A percentile compares a stretch with the other conserved stretches of the same genome.
Conservation (phyloP, 2,329 filamentous ascomycete species). For the Pseudogymnoascus sp. region DNA sequence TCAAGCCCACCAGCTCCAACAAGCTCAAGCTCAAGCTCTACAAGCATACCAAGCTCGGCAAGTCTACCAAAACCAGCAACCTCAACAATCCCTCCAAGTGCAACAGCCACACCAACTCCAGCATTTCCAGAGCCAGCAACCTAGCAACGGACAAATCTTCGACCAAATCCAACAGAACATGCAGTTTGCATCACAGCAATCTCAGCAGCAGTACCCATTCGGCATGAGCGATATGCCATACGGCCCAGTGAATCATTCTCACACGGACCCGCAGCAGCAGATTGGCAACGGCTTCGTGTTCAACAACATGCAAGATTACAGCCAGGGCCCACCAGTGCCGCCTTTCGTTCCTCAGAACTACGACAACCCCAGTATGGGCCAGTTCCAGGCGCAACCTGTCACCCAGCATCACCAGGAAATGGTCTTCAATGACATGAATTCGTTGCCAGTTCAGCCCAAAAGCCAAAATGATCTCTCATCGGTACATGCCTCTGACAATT, state of each 20-base stretch:
- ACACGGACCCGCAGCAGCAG: neutral
- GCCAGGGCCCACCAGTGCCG: neutral
- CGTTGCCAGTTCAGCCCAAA: neutral
- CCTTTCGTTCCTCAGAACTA: neutral
- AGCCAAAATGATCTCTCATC: neutral
- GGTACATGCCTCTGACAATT: neutral
- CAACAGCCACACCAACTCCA: neutral
- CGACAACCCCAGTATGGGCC: neutral
- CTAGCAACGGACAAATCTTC: neutral
- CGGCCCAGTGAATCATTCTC: neutral
- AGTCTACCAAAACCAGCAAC: neutral
- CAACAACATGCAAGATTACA: neutral
- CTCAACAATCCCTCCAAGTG: neutral
- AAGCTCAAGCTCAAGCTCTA: neutral
- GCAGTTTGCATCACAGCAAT: neutral
- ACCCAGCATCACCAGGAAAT: neutral
- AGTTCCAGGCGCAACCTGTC: neutral
- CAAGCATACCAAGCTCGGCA: neutral
- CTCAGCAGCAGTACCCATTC: neutral
- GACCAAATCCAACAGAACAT: neutral
- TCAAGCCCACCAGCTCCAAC: neutral
- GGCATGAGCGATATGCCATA: neutral
- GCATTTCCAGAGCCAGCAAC: neutral
- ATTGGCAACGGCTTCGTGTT: neutral
- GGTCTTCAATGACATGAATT: neutral